Conservation (phyloP, 306 rosid species). For the Benincasa hispida region DNA sequence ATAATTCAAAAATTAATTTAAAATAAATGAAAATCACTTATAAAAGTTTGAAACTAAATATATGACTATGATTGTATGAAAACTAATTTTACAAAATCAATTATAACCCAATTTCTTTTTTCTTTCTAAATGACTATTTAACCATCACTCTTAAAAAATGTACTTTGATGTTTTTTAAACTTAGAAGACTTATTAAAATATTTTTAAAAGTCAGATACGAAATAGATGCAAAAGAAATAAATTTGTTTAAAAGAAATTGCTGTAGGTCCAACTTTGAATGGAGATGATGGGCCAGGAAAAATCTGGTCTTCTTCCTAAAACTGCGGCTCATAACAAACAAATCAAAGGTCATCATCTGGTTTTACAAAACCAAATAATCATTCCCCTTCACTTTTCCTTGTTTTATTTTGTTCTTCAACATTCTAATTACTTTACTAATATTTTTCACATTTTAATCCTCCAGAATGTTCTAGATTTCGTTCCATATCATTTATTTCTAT, state of each 20-base stretch:
- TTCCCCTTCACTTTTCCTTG: neutral
- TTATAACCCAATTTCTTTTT: no score
- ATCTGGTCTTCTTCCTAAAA: constrained; percentile 22
- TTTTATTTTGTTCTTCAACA: neutral
- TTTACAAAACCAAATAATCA: neutral
- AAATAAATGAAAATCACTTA: no score
- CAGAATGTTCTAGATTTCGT: neutral
- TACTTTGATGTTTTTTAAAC: no score
- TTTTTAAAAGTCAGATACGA: no score
- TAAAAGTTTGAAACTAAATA: no score
- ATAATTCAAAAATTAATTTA: no score
- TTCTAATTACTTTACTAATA: neutral
- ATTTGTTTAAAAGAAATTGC: constrained; percentile 9
- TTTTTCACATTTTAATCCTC: neutral
- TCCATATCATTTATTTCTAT: neutral
- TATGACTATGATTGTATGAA: no score
- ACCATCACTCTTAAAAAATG: no score
- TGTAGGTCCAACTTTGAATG: constrained; percentile 20
- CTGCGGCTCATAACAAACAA: constrained; percentile 12
- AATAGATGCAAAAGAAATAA: no score
- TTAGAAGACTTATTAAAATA: no score
- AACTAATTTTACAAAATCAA: no score
- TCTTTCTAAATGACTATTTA: no score
- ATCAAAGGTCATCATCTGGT: constrained; percentile 28
- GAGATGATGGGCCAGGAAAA: constrained; percentile 16